Conservation (phyloP, 78 protist genomes). For the Dictyostelium intermedium region DNA sequence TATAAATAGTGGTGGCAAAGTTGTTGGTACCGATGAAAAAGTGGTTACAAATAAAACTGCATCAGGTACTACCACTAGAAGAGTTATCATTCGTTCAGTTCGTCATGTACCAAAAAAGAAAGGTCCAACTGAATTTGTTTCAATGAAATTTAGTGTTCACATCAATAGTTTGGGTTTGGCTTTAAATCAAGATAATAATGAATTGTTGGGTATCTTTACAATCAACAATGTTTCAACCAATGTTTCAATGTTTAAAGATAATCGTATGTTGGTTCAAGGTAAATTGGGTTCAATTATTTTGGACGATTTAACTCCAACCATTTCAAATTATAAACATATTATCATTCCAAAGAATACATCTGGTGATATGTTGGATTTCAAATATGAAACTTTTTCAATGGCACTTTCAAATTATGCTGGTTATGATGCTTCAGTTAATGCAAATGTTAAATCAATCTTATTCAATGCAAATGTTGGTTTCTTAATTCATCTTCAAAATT, state of each 20-base stretch:
- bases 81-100: neutral
- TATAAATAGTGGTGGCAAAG: neutral
- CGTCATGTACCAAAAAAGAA: constrained; percentile 50
- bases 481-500: constrained; percentile 34
- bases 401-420: constrained; percentile 19
- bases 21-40: neutral
- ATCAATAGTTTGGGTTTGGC: constrained; percentile 65
- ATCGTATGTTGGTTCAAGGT: constrained; percentile 28
- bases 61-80: neutral
- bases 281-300: constrained; percentile 14
- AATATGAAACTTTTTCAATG: constrained; percentile 12
- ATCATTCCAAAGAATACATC: constrained; percentile 6
- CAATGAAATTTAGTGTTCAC: constrained; percentile 3
- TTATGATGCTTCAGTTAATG: constrained; percentile 35
- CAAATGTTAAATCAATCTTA: constrained; percentile 49
- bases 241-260: constrained; percentile 40
- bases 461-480: constrained; percentile 50
- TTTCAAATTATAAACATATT: constrained; percentile 25
- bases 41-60: neutral
- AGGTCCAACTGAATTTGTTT: neutral
- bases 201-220: constrained; percentile 34
- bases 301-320: constrained; percentile 27
- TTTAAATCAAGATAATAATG: constrained; percentile 49
- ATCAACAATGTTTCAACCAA: constrained; percentile 32
- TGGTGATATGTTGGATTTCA: constrained; percentile 22